Evolutionary conservation across 331 rosid species (phyloP).

Genomic region (Malus hybrid): DNA sequence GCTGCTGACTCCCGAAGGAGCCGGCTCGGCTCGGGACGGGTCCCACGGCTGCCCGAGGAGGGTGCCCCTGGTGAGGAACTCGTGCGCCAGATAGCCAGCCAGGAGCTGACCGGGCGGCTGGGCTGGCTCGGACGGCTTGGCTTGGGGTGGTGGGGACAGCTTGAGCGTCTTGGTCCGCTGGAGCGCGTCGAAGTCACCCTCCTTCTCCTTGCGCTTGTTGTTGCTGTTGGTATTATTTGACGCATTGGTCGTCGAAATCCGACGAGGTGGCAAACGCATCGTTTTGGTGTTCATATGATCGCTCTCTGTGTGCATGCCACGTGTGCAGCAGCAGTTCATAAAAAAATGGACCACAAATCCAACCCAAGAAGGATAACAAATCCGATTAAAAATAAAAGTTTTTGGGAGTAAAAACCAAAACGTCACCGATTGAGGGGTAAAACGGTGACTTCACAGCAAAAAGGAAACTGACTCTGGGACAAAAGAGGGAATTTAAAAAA

Average conservation of each 20-base stretch:
- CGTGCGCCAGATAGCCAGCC: slow-evolving; percentile 93
- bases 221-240: not conserved
- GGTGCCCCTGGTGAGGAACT: slow-evolving; percentile 66
- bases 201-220: slow-evolving; percentile 62
- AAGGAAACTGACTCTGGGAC: not conserved
- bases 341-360: slow-evolving; percentile 9
- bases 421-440: not conserved
- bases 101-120: slow-evolving; percentile 42
- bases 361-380: not conserved
- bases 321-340: slow-evolving; percentile 36
- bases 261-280: slow-evolving; percentile 97
- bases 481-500: not conserved
- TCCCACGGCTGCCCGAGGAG: slow-evolving; percentile 63
- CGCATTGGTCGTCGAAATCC: slow-evolving; percentile 38
- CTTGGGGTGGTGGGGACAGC: slow-evolving; percentile 26
- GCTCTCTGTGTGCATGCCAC: slow-evolving; percentile 58
- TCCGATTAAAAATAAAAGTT: not conserved
- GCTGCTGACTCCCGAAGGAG: slow-evolving; percentile 4
- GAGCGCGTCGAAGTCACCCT: slow-evolving; percentile 32
- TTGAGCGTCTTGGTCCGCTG: slow-evolving; percentile 35
- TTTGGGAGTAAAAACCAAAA: not conserved
- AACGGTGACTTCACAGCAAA: not conserved
- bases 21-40: slow-evolving; percentile 16
- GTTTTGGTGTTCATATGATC: slow-evolving; percentile 77
- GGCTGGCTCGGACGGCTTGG: slow-evolving; percentile 10